A percentile compares a stretch with the other conserved stretches of the same genome.
Evolutionary conservation across 805 yeast species (phyloP).

Genomic region (Wickerhamiella slavikovae): DNA sequence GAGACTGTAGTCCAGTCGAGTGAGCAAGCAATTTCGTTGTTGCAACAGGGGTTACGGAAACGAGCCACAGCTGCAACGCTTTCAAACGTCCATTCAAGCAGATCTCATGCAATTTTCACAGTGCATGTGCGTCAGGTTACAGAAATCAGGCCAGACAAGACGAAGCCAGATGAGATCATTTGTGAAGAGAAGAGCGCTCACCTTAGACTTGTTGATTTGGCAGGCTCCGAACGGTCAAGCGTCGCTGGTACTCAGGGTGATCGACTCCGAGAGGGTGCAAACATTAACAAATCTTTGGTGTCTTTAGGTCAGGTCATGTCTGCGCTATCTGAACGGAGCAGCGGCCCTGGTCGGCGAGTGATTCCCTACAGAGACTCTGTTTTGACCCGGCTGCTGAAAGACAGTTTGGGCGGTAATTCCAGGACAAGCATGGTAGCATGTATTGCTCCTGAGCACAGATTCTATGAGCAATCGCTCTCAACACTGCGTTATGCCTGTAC

Average conservation of each 20-base stretch:
- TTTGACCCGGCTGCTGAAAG: slow-evolving; percentile 55
- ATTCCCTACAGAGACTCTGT: slow-evolving; percentile 60
- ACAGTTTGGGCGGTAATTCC: slow-evolving; percentile 67
- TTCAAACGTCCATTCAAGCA: slow-evolving; percentile 50
- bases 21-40: slow-evolving; percentile 26
- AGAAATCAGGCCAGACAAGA: too few species aligned
- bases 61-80: slow-evolving; percentile 56
- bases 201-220: slow-evolving; percentile 55
- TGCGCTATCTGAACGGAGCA: slow-evolving; percentile 22
- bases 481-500: slow-evolving; percentile 62
- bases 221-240: slow-evolving; percentile 58
- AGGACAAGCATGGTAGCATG: slow-evolving; percentile 79
- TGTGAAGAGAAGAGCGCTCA: slow-evolving; percentile 35
- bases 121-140: slow-evolving; percentile 37
- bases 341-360: slow-evolving; percentile 10
- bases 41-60: slow-evolving; percentile 30
- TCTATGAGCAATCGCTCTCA: slow-evolving; percentile 57
- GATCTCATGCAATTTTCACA: slow-evolving; percentile 68
- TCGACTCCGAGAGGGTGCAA: slow-evolving; percentile 52
- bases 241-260: slow-evolving; percentile 37
- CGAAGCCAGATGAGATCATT: too few species aligned
- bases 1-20: slow-evolving; percentile 31
- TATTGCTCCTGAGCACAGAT: slow-evolving; percentile 57
- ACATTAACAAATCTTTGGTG: slow-evolving; percentile 59
- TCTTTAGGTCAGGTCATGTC: slow-evolving; percentile 55